Evolutionary conservation across 1,139 yeast species (phyloP).

Genomic region (Saccharomyces uvarum): DNA sequence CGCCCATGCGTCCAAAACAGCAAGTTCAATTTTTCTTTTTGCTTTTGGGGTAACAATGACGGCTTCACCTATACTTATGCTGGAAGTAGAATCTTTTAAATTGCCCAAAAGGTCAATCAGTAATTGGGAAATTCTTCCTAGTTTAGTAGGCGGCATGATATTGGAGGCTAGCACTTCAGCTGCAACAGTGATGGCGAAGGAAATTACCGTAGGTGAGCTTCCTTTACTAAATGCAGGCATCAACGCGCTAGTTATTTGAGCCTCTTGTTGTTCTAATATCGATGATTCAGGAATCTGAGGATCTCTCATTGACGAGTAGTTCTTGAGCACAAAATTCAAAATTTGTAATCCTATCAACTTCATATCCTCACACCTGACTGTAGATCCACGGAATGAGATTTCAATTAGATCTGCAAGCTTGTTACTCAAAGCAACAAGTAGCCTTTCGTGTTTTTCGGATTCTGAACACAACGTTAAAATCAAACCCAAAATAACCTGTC

Average conservation of each 20-base stretch:
- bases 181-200: conserved; percentile 70
- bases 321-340: conserved; percentile 51
- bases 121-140: conserved; percentile 58
- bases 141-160: conserved; percentile 41
- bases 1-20: conserved; percentile 87
- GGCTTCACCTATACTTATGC: conserved; percentile 36
- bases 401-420: conserved; percentile 67
- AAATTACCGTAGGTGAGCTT: conserved; percentile 66
- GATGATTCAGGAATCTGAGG: conserved; percentile 68
- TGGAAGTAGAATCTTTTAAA: conserved; percentile 24
- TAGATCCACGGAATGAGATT: conserved; percentile 77
- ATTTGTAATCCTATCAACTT: conserved; percentile 61
- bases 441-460: conserved; percentile 37
- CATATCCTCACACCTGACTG: conserved; percentile 56
- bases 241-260: conserved; percentile 84
- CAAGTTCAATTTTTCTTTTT: conserved; percentile 54
- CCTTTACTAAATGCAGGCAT: conserved; percentile 80
- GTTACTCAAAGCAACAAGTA: conserved; percentile 40
- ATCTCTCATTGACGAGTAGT: conserved; percentile 49
- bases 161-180: conserved; percentile 66
- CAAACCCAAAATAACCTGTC: conserved; percentile 43
- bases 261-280: conserved; percentile 84
- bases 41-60: conserved; percentile 40
- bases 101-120: conserved; percentile 64
- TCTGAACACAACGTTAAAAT: conserved; percentile 44